Evolutionary conservation across 371 early-diverging fungal genomes (phyloP).

Genomic region (Rhizopus microsporus): DNA sequence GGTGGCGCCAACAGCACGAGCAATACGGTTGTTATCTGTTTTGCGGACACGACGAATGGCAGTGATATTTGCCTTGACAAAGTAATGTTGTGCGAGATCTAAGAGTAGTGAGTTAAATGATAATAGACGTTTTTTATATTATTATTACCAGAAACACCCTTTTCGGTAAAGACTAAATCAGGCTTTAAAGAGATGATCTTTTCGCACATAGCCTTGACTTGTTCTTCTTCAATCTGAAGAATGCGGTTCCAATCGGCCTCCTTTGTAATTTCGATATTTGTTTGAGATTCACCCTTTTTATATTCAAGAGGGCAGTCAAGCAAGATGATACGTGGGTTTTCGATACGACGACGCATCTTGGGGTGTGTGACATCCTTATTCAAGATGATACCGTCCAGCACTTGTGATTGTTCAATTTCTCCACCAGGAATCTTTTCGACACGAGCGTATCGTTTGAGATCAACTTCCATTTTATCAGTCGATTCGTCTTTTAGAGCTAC

Average conservation of each 20-base stretch:
- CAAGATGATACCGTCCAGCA: conserved; percentile 99
- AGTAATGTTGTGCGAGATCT: conserved; percentile 97
- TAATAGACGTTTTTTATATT: neutral
- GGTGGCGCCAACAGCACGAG: conserved; percentile 97
- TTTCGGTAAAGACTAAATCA: conserved; percentile 99
- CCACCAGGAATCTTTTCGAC: conserved; percentile 99
- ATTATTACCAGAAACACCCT: conserved; percentile 93
- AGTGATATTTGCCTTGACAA: conserved; percentile 97
- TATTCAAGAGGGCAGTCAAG: conserved; percentile 99
- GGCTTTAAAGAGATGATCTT: conserved; percentile 96
- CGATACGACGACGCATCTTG: conserved; percentile 98
- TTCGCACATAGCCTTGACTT: conserved; percentile 96
- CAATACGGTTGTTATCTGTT: conserved; percentile 98
- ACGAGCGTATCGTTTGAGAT: conserved; percentile 98
- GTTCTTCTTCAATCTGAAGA: conserved; percentile 99
- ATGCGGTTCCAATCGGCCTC: conserved; percentile 97
- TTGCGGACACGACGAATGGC: conserved; percentile 99
- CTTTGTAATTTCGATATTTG: conserved; percentile 97
- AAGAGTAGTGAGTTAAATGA: neutral
- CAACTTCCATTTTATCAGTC: conserved; percentile 80
- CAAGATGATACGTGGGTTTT: conserved; percentile 97
- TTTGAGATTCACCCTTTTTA: conserved; percentile 99
- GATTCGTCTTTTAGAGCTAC: conserved; percentile 81
- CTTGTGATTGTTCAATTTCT: conserved; percentile 93
- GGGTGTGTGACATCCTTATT: conserved; percentile 99